Percentiles rank a stretch among this genome's conserved stretches.
These are phyloP conservation scores for Mrakia blollopis DNA, from an alignment of 768 basidiomycete genomes.

Conservation along the genomic window DNA sequence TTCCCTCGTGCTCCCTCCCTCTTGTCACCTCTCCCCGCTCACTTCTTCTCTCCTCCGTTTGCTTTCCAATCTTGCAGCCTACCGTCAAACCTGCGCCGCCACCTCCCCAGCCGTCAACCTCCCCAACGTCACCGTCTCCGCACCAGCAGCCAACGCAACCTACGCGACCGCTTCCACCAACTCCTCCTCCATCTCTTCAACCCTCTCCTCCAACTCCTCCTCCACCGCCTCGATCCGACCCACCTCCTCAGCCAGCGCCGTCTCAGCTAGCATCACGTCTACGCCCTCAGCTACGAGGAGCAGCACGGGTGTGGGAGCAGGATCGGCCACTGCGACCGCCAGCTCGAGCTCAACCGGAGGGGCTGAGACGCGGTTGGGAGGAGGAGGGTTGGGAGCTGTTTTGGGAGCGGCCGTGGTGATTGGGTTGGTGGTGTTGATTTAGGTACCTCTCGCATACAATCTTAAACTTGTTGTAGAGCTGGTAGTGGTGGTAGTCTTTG, in stretches of 20 bases:
- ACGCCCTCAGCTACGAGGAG: background rate
- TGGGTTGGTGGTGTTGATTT: background rate
- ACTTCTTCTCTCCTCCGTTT: background rate
- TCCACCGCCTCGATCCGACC: background rate
- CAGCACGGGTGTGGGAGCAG: background rate
- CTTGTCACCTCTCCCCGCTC: background rate
- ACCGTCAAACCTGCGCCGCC: slow-evolving; percentile 20
- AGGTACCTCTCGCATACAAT: background rate
- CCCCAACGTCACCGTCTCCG: slow-evolving; percentile 30
- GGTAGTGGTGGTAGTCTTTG: background rate
- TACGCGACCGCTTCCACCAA: slow-evolving; percentile 12
- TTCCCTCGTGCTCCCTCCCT: background rate
- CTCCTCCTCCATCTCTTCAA: slow-evolving; percentile 14
- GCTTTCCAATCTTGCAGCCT: background rate
- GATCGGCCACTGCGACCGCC: background rate
- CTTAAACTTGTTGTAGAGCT: background rate
- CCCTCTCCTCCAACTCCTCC: background rate
- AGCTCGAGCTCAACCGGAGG: slow-evolving; percentile 2
- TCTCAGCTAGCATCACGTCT: background rate
- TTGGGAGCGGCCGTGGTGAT: background rate
- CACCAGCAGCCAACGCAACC: slow-evolving; percentile 28
- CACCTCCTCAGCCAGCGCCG: background rate
- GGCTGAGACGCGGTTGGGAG: background rate
- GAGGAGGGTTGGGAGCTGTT: background rate
- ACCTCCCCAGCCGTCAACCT: background rate